Evolutionary conservation across 192 early-diverging fungal genomes (phyloP).

Genomic region (Backusella liffmaniae): DNA sequence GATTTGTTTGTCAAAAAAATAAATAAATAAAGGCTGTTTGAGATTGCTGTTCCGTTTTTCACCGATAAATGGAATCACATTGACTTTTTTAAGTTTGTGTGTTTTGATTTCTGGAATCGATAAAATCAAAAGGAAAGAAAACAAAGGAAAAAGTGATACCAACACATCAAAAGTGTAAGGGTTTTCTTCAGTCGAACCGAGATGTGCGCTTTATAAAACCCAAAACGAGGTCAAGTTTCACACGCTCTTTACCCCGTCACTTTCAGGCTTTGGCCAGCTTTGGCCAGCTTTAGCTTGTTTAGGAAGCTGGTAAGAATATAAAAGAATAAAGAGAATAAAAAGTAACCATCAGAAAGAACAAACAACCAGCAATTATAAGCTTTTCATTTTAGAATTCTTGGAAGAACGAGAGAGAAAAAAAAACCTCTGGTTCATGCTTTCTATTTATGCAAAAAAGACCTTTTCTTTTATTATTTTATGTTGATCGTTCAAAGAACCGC

Average conservation of each 20-base stretch:
- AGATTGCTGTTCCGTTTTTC: not conserved
- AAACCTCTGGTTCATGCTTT: not conserved
- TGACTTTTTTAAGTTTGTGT: not conserved
- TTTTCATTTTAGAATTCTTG: slow-evolving; percentile 3
- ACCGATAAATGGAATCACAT: not conserved
- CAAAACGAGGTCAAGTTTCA: not conserved
- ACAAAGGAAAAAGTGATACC: not conserved
- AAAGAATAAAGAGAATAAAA: not conserved
- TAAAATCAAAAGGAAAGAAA: not conserved
- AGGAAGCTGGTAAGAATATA: not conserved
- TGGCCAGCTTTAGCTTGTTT: not conserved
- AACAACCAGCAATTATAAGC: not conserved
- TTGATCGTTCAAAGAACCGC: not conserved
- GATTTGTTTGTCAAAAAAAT: not conserved
- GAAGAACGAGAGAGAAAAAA: not conserved
- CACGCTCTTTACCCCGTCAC: not conserved
- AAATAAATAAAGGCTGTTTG: not conserved
- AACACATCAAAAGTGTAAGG: not conserved
- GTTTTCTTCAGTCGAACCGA: not conserved
- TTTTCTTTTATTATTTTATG: not conserved
- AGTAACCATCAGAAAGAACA: not conserved
- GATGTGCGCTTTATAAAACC: not conserved
- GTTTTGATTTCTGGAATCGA: not conserved
- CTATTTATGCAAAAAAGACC: not conserved
- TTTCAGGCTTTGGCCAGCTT: not conserved